A percentile compares a stretch with the other conserved stretches of the same genome.
phyloP scores from a whole-genome alignment of 257 asterid genomes.

The Solanum rostratum region DNA sequence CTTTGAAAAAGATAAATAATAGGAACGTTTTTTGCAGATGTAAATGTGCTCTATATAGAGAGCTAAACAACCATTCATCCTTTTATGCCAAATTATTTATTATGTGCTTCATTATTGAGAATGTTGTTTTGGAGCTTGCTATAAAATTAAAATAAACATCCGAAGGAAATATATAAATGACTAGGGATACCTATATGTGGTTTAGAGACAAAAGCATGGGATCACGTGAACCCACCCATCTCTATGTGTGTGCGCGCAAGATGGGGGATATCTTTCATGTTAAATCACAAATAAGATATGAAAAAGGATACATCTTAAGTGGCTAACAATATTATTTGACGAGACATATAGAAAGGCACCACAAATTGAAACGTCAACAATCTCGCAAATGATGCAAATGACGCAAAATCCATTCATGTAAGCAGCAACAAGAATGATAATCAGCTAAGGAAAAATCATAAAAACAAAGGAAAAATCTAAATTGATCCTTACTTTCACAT shows the following conservation, averaged over 20 bases:
- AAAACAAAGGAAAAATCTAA: not conserved
- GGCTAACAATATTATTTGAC: constrained; percentile 38
- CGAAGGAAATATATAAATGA: not conserved
- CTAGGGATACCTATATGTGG: not conserved
- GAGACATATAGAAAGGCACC: constrained; percentile 5
- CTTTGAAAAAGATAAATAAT: not conserved
- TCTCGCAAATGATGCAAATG: constrained; percentile 35
- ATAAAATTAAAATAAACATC: too few species aligned
- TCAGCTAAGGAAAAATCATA: constrained; percentile 11
- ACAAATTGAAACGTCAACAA: constrained; percentile 26
- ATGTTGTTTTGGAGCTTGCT: too few species aligned
- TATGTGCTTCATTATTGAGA: not conserved
- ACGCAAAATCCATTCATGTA: constrained; percentile 23
- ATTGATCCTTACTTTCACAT: constrained; percentile 32
- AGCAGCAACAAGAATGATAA: constrained; percentile 25
- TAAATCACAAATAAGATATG: not conserved
- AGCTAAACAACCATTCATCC: too few species aligned
- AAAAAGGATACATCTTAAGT: constrained; percentile 64
- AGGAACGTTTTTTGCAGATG: too few species aligned
- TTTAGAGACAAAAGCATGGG: too few species aligned
- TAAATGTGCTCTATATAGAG: too few species aligned
- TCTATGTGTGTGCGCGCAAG: not conserved
- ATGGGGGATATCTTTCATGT: not conserved
- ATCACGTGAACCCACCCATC: not conserved
- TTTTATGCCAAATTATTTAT: not conserved